Percentiles rank a stretch among this genome's conserved stretches.
These are phyloP conservation scores for Buxus sempervirens DNA, from an alignment of 164 flowering plant species.

Conservation along the genomic window DNA sequence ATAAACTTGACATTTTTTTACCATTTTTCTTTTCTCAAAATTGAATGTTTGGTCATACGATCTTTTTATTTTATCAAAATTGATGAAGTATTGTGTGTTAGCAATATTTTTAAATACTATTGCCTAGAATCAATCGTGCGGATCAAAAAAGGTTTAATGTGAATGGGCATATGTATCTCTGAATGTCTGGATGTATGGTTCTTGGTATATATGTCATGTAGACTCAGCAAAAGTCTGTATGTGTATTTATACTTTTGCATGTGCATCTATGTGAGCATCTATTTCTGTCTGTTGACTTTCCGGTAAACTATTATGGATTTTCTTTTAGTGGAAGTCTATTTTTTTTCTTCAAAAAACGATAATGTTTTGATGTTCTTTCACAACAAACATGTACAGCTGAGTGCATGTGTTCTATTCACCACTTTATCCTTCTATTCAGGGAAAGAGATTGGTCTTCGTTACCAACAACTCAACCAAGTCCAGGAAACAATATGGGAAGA, in stretches of 20 bases:
- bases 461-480: constrained; percentile 99
- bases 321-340: not conserved
- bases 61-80: no score
- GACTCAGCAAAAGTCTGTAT: no score
- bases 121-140: no score
- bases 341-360: not conserved
- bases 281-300: not conserved
- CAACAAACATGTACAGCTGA: not conserved
- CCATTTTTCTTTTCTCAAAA: no score
- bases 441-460: constrained; percentile 91
- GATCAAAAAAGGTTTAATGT: not conserved
- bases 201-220: no score
- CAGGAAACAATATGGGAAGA: constrained; percentile 95
- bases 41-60: no score
- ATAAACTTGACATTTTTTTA: no score
- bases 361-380: not conserved
- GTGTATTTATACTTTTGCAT: no score
- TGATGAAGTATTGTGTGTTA: no score
- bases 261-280: not conserved
- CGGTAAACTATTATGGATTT: no score
- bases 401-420: not conserved
- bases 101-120: no score
- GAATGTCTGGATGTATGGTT: not conserved
- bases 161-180: not conserved
- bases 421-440: constrained; percentile 42